These are phyloP conservation scores for Penicillium salamii DNA, from an alignment of 495 filamentous ascomycete genomes.

Conservation along the genomic window DNA sequence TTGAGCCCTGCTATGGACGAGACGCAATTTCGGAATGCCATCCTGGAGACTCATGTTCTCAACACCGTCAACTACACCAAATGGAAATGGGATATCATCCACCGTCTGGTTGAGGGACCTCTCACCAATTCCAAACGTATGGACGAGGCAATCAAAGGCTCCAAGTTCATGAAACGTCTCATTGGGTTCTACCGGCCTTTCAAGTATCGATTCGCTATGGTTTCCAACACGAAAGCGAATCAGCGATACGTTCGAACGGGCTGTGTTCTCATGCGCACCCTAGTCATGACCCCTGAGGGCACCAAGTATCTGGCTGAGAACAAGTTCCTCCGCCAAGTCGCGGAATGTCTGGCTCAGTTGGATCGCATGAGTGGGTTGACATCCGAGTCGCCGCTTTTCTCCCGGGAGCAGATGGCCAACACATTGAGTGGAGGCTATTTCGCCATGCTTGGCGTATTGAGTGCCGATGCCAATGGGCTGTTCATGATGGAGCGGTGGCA, in stretches of 20 bases:
- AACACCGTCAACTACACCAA: constrained; percentile 83
- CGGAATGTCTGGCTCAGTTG: constrained; percentile 90
- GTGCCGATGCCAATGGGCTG: constrained; percentile 74
- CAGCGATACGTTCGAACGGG: constrained; percentile 91
- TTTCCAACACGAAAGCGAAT: constrained; percentile 82
- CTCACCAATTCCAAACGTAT: constrained; percentile 87
- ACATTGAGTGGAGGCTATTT: constrained; percentile 92
- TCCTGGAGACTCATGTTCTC: constrained; percentile 85
- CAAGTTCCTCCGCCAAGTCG: constrained; percentile 88
- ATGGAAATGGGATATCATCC: constrained; percentile 95
- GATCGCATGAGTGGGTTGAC: constrained; percentile 90
- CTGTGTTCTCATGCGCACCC: constrained; percentile 78
- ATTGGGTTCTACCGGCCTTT: constrained; percentile 95
- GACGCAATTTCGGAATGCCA: constrained; percentile 74
- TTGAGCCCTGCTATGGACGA: constrained; percentile 79
- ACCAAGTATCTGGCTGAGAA: constrained; percentile 82
- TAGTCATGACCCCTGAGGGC: constrained; percentile 82
- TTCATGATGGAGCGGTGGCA: constrained; percentile 93
- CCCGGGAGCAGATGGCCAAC: constrained; percentile 72
- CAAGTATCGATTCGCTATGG: constrained; percentile 88
- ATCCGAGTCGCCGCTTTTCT: constrained; percentile 84
- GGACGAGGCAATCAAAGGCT: constrained; percentile 90
- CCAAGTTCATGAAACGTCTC: constrained; percentile 91
- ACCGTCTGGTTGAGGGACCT: constrained; percentile 88
- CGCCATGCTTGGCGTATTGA: constrained; percentile 82